Percentiles rank a stretch among this genome's conserved stretches.
These are phyloP conservation scores for Phytopythium montanum DNA, from an alignment of 352 stramenopile species.

Conservation along the genomic window DNA sequence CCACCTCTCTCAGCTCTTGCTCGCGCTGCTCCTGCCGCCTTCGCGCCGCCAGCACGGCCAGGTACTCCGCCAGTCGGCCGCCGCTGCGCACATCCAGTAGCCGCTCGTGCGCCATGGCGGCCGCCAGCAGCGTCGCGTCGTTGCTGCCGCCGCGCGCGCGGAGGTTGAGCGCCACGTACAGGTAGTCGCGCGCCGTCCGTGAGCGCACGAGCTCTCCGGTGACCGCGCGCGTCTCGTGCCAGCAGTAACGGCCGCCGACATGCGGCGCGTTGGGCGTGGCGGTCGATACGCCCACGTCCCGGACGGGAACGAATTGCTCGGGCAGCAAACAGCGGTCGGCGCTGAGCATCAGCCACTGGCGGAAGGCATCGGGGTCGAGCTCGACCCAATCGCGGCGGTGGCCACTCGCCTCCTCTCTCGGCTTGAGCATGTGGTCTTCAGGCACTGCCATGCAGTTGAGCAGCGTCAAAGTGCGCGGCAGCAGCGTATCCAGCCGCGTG, in stretches of 20 bases:
- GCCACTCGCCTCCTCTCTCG: constrained; percentile 32
- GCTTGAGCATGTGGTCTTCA: constrained; percentile 32
- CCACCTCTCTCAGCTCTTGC: constrained; percentile 54
- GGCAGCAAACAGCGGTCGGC: constrained; percentile 19
- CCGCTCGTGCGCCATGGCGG: constrained; percentile 48
- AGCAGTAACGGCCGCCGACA: constrained; percentile 60
- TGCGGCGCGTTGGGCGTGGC: constrained; percentile 54
- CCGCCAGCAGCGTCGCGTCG: constrained; percentile 43
- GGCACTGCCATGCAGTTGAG: constrained; percentile 33
- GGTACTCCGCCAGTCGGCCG: constrained; percentile 36
- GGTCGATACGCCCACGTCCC: constrained; percentile 43
- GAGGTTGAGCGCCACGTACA: constrained; percentile 50
- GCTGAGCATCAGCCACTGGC: constrained; percentile 32
- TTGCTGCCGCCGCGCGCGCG: constrained; percentile 24
- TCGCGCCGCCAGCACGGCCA: constrained; percentile 38
- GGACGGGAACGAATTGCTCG: constrained; percentile 40
- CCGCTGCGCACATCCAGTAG: constrained; percentile 38
- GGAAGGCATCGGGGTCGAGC: constrained; percentile 39
- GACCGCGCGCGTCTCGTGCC: constrained; percentile 39
- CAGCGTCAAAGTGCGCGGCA: constrained; percentile 49
- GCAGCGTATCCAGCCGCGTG: constrained; percentile 36
- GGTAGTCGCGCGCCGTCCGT: constrained; percentile 49
- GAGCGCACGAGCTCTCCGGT: constrained; percentile 35
- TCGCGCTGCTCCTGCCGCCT: constrained; percentile 47
- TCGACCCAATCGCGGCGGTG: constrained; percentile 54